Base-by-base conservation (phyloP, 1,284 basidiomycete genomes). In the Trametes sp. region DNA sequence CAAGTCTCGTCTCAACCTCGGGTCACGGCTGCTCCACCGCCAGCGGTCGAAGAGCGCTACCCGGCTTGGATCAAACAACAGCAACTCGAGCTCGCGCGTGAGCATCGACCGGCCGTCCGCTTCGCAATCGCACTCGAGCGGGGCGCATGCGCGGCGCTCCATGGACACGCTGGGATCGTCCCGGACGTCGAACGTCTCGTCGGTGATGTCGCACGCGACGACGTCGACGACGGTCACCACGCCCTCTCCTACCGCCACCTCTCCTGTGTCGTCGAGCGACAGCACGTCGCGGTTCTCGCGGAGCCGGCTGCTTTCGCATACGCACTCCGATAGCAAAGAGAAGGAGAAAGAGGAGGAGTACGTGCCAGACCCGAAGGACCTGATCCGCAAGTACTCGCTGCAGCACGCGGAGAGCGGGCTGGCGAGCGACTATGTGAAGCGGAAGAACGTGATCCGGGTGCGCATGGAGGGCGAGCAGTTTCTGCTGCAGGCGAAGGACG, bases 391-490 rank as follows among this genome's bases (percentile, higher is more conserved):
- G 56, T 99, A 98, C 77, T 89, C 94, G 28, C 81, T 99, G 70
- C 95, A 98, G 75, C 78, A 91, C 62, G 95, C 95, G 19, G 96
- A 98, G 80, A 93, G 90, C 63, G 97, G 97, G 24, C 78, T 98
- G 16, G 98, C 95, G 23, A 96, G 94, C 57, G 97, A 99, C 77
- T 99, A 99, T 77, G 67, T 89, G 70, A 99, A 99, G 83, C 84
- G 95, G 65, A 92, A 89, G 78, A 94, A 98, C 76, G 96, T 98
- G 41, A 95, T 99, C n/a, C 85, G 97, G 28, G 87, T 98, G 35
- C 81, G 98, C 60, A 83, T 95, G 69, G 95, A 97, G 75, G 96
- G 96, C 14, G 94, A 99, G 81, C 97, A 99, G 80, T 99, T 99
- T 77, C 80, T 99, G 73, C 74, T 99, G 66, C 98, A 99, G 79